Base-by-base conservation (phyloP, 2,329 filamentous ascomycete species). In the Sarocladiaceae sp. region DNA sequence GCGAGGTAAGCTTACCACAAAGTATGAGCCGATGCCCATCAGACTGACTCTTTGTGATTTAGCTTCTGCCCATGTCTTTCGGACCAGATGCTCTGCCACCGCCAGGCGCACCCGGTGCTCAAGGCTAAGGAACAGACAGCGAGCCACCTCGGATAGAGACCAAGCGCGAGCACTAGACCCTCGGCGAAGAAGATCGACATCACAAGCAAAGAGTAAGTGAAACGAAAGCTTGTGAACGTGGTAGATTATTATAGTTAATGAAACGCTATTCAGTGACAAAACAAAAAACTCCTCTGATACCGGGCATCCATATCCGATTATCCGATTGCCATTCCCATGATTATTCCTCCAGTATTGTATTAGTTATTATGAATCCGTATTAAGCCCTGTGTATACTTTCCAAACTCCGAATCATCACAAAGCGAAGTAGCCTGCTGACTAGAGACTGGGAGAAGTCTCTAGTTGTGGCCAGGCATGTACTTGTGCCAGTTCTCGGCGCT, bases 1-100 rank as follows among this genome's bases (percentile, higher is more conserved):
- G 84, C 57, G 77, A 90, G 72, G 83, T 85, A 64, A 62, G 74
- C 23, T 20, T 20, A 22, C 15, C 23, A 40, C 37, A 22, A 40
- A 22, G 35, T 17, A n/a, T n/a, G n/a, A n/a, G n/a, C n/a, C n/a
- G n/a, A n/a, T n/a, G n/a, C n/a, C n/a, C n/a, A n/a, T n/a, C n/a
- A n/a, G n/a, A n/a, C n/a, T n/a, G n/a, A 8, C 15, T 15, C 8
- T 33, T 23, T 55, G 17, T 50, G 29, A 8, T 17, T 4, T 53
- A 88, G 85, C 70, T 88, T 54, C 73, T 88, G 33, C 85, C 85
- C 2, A 66, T 86, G 60, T 87, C 84, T 0, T 88, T 88, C 67
- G 84, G 85, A 0, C 84, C 84, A 0, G 79, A 82, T 33, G 72
- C 79, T 48, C 71, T 87, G 48, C 73, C 73, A 7, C 66, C 70